Conservation (phyloP, 345 rosid species). For the Melaleuca quinquenervia region DNA sequence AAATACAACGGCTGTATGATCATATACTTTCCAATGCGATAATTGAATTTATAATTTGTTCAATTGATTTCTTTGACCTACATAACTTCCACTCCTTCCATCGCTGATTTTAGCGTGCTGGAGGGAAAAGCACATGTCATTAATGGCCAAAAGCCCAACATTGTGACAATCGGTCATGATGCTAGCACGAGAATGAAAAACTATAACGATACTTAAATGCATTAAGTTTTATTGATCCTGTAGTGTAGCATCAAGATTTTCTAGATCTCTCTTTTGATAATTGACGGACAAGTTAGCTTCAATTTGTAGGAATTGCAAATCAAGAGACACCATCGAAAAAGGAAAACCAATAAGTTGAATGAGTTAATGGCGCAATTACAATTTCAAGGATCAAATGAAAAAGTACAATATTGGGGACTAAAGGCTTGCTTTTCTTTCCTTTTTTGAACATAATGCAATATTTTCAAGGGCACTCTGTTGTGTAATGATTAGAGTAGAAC, state of each 20-base stretch:
- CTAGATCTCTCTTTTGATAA: neutral
- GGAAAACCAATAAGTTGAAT: neutral
- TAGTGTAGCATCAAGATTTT: neutral
- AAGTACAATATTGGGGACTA: neutral
- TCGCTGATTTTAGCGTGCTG: neutral
- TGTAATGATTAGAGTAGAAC: neutral
- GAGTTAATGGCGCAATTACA: neutral
- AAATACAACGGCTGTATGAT: neutral
- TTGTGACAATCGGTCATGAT: neutral
- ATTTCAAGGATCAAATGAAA: neutral
- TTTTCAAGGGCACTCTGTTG: rapidly evolving
- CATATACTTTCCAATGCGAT: neutral
- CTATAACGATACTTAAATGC: neutral
- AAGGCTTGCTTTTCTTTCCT: neutral
- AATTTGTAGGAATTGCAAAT: neutral
- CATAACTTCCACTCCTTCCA: too few relatives aligned
- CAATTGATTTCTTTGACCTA: rapidly evolving
- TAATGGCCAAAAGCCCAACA: neutral
- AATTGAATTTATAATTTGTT: neutral
- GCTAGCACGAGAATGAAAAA: neutral
- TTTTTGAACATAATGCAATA: neutral
- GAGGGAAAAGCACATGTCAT: neutral
- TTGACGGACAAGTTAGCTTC: neutral
- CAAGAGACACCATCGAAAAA: neutral
- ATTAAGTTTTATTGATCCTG: neutral